Percentiles rank a stretch among this genome's conserved stretches.
These are phyloP conservation scores for Eimeria acervulina DNA, from an alignment of 169 alveolate genomes.

Conservation along the genomic window DNA sequence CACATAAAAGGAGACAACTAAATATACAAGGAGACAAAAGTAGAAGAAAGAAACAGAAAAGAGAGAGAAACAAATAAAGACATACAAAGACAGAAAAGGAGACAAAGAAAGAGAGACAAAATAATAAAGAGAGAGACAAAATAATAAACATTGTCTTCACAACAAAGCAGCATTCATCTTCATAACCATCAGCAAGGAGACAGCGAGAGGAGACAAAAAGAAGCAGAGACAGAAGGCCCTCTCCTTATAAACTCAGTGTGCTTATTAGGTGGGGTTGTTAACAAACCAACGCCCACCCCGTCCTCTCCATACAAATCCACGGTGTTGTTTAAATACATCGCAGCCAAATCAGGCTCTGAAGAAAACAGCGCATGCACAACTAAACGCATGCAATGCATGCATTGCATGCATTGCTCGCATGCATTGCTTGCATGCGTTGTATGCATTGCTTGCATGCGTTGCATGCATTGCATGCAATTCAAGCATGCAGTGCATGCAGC, in stretches of 20 bases:
- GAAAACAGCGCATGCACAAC: not conserved
- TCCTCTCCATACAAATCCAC: slow-evolving; percentile 31
- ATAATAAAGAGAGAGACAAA: not conserved
- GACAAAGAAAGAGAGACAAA: too few species aligned
- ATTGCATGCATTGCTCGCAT: too few species aligned
- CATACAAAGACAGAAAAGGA: too few species aligned
- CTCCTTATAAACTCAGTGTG: not conserved
- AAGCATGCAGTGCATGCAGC: too few species aligned
- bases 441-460: not conserved
- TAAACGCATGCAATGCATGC: too few species aligned
- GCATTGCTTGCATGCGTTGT: too few species aligned
- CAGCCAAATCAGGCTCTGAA: slow-evolving; percentile 56
- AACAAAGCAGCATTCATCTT: too few species aligned
- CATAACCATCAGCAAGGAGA: too few species aligned
- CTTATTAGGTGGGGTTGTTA: not conserved
- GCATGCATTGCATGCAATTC: not conserved
- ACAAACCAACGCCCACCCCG: not conserved
- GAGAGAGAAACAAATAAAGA: too few species aligned
- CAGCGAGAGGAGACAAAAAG: not conserved
- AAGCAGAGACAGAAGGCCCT: not conserved
- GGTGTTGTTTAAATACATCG: slow-evolving; percentile 10
- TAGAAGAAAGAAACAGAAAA: not conserved
- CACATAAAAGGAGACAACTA: too few species aligned
- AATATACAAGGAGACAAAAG: not conserved
- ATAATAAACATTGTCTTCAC: too few species aligned